Conservation (phyloP, 1,284 basidiomycete species). For the Fomitopsis betulina region DNA sequence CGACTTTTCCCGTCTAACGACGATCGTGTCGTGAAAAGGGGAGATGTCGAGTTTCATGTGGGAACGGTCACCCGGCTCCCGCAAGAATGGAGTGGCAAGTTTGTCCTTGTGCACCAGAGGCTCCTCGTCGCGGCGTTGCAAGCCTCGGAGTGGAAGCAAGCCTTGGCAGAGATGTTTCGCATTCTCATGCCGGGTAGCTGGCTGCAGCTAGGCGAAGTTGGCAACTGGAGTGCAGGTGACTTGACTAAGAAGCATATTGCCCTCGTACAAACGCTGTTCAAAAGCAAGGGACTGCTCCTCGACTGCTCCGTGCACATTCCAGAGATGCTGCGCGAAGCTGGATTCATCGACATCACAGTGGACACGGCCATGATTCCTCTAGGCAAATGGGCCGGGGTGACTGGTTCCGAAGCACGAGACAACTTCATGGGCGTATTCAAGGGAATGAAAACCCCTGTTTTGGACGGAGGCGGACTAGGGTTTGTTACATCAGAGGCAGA, state of each 20-base stretch:
- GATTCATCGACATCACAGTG: constrained; percentile 16
- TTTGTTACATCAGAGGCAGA: constrained; percentile 13
- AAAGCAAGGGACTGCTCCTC: constrained; percentile 13
- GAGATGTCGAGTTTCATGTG: constrained; percentile 19
- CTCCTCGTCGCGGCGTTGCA: constrained; percentile 21
- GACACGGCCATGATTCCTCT: constrained; percentile 10
- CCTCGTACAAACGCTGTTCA: constrained; percentile 13
- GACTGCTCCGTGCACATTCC: constrained; percentile 14
- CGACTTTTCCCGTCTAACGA: constrained; percentile 17
- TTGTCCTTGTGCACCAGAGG: constrained; percentile 26
- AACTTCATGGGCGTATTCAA: constrained; percentile 15
- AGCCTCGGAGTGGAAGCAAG: constrained; percentile 16
- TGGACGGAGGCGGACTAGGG: constrained; percentile 16
- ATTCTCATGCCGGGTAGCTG: constrained; percentile 25
- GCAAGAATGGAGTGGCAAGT: constrained; percentile 18
- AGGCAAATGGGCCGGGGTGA: constrained; percentile 17
- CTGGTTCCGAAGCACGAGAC: constrained; percentile 10
- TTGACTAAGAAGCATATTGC: constrained; percentile 9
- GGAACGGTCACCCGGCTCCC: constrained; percentile 19
- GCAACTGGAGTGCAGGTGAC: constrained; percentile 10
- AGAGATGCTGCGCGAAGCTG: constrained; percentile 15
- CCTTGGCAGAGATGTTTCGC: constrained; percentile 22
- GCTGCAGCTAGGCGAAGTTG: constrained; percentile 24
- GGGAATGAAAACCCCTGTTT: constrained; percentile 16
- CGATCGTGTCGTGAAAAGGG: constrained; percentile 2